These are phyloP conservation scores for Rhipidocladum racemiflorum DNA, from an alignment of 176 grass and related monocot genomes.

Conservation along the genomic window DNA sequence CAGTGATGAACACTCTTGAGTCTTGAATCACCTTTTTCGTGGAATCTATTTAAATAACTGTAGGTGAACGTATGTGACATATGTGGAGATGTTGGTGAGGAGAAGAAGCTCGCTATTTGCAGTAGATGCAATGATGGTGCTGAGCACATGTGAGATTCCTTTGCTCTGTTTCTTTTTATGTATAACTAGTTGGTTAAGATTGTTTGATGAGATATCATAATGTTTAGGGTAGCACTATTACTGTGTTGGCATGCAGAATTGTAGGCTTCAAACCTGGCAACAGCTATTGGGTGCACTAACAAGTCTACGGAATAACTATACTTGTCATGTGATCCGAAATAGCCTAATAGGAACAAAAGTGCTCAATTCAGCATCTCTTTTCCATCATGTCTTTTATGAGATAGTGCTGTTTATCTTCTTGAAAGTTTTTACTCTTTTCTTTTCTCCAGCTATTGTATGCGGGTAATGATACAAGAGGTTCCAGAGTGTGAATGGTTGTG, in stretches of 20 bases:
- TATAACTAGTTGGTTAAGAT: background rate
- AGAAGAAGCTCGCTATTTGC: slow-evolving; percentile 80
- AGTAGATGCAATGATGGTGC: slow-evolving; percentile 92
- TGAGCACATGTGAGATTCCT: slow-evolving; percentile 78
- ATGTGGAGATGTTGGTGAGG: slow-evolving; percentile 86
- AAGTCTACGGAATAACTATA: background rate
- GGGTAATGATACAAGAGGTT: slow-evolving; percentile 65
- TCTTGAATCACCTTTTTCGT: slow-evolving; percentile 15
- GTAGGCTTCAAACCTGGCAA: background rate
- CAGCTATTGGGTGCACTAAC: background rate
- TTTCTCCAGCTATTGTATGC: slow-evolving; percentile 88
- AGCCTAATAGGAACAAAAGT: background rate
- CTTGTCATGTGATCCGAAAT: background rate
- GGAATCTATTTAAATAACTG: slow-evolving; percentile 32
- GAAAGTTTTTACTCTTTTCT: slow-evolving; percentile 6
- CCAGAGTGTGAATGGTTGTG: slow-evolving; percentile 84
- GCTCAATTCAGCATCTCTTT: background rate
- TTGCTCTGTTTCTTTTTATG: background rate
- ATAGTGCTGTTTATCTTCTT: slow-evolving; percentile 1
- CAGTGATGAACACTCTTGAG: background rate
- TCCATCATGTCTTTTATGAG: background rate
- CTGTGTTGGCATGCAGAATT: background rate
- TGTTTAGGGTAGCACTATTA: background rate
- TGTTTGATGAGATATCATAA: background rate
- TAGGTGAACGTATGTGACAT: slow-evolving; percentile 98